These are phyloP conservation scores for Exophiala oligosperma DNA, from an alignment of 2,329 filamentous ascomycete species.

Conservation along the genomic window DNA sequence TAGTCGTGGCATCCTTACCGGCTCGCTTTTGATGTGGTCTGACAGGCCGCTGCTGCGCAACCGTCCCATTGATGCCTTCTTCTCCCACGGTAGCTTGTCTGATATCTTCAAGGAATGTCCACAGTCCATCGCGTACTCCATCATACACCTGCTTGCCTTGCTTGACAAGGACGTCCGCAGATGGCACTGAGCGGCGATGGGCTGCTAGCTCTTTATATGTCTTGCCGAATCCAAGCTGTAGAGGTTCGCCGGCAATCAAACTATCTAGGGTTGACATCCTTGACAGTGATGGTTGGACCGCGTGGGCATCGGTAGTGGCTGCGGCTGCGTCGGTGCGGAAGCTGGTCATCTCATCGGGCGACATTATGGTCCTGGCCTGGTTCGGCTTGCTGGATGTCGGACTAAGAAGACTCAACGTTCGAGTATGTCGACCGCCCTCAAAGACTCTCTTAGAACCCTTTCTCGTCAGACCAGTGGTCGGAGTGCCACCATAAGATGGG, in stretches of 20 bases:
- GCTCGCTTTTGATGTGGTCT: slow-evolving; percentile 36
- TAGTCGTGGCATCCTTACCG: slow-evolving; percentile 39
- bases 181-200: slow-evolving; percentile 44
- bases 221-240: slow-evolving; percentile 29
- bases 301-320: neutral
- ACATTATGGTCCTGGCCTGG: neutral
- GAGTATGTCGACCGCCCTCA: slow-evolving; percentile 57
- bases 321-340: neutral
- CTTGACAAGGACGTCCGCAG: slow-evolving; percentile 54
- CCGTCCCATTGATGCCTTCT: slow-evolving; percentile 66
- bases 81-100: slow-evolving; percentile 95
- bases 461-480: slow-evolving; percentile 8
- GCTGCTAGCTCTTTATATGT: slow-evolving; percentile 38
- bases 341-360: neutral
- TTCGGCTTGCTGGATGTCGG: slow-evolving; percentile 14
- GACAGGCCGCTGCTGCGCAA: slow-evolving; percentile 32
- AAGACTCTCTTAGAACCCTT: slow-evolving; percentile 62
- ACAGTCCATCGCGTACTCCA: slow-evolving; percentile 84
- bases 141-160: slow-evolving; percentile 77
- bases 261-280: slow-evolving; percentile 25
- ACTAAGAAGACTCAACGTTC: slow-evolving; percentile 76
- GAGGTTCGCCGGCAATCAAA: slow-evolving; percentile 24
- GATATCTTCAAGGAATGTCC: slow-evolving; percentile 94
- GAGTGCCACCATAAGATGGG: neutral
- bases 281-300: slow-evolving; percentile 6